Evolutionary conservation across 257 asterid genomes (phyloP).

Genomic region (Penstemon eatonii): DNA sequence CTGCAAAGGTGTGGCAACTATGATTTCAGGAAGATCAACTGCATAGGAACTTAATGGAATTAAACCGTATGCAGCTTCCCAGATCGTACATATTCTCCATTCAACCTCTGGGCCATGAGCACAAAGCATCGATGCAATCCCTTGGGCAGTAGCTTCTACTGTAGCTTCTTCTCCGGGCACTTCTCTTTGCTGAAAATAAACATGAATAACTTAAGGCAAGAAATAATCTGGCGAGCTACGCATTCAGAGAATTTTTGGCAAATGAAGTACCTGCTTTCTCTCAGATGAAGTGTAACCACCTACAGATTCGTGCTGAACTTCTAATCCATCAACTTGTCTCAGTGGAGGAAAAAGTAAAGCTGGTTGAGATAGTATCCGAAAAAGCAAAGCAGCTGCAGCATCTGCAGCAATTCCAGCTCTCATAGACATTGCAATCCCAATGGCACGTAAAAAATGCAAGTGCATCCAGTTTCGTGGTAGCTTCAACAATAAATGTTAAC

Average conservation of each 20-base stretch:
- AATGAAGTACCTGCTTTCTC: conserved; percentile 61
- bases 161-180: conserved; percentile 84
- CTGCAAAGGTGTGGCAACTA: conserved; percentile 92
- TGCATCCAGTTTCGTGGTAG: conserved; percentile 99
- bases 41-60: conserved; percentile 94
- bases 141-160: conserved; percentile 97
- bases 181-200: conserved; percentile 61
- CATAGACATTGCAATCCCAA: conserved; percentile 98
- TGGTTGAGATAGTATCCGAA: conserved; percentile 94
- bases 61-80: conserved; percentile 99
- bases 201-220: conserved; percentile 21
- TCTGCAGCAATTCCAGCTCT: conserved; percentile 97
- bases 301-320: conserved; percentile 64
- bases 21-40: conserved; percentile 94
- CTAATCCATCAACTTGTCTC: conserved; percentile 91
- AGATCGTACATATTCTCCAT: conserved; percentile 98
- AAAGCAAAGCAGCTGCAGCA: conserved; percentile 98
- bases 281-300: conserved; percentile 61
- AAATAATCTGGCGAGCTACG: conserved; percentile 16
- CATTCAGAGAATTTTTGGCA: conserved; percentile 27
- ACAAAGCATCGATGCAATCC: conserved; percentile 99
- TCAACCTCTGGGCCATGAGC: conserved; percentile 99
- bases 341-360: conserved; percentile 93
- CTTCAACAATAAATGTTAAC: conserved; percentile 46
- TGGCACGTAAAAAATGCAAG: conserved; percentile 95